phyloP scores from a whole-genome alignment of 2,329 filamentous ascomycete species.

The Elsinoe necatrix region DNA sequence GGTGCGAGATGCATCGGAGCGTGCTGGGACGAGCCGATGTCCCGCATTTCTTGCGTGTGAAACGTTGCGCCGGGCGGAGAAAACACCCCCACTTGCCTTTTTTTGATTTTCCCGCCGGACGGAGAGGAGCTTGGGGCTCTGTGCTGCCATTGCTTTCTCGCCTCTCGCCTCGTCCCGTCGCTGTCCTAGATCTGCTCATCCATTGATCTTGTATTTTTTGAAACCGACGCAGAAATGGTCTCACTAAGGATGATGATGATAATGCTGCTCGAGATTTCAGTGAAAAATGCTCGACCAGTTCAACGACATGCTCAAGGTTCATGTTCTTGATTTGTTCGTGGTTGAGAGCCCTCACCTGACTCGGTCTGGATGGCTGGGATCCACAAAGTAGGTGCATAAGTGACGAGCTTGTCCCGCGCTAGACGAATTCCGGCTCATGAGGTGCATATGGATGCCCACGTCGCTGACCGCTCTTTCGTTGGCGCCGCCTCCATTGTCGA shows the following conservation, averaged over 20 bases:
- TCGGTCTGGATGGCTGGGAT: constrained; percentile 13
- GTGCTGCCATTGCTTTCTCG: not conserved
- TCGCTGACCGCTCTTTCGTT: constrained; percentile 15
- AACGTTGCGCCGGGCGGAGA: constrained; percentile 1
- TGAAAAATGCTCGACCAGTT: not conserved
- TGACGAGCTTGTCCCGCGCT: constrained; percentile 13
- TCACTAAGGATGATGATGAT: not conserved
- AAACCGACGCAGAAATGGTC: not conserved
- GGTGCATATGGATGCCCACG: constrained; percentile 8
- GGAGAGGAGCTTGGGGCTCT: not conserved
- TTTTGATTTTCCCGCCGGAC: not conserved
- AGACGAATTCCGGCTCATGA: constrained; percentile 2
- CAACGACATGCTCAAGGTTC: not conserved
- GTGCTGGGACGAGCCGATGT: not conserved
- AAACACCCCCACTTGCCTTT: constrained; percentile 9
- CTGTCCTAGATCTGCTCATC: constrained; percentile 11
- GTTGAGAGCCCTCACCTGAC: not conserved
- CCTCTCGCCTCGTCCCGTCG: constrained; percentile 6
- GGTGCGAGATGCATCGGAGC: not conserved
- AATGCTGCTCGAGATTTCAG: not conserved
- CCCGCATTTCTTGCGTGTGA: not conserved
- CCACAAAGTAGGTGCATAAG: constrained; percentile 14
- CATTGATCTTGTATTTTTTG: not conserved
- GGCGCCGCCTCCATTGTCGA: not conserved
- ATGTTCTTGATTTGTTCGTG: constrained; percentile 2